Percentiles rank a stretch among this genome's conserved stretches.
These are phyloP conservation scores for Trichopus zeylanicus DNA, from an alignment of 116 monocot species.

Conservation along the genomic window DNA sequence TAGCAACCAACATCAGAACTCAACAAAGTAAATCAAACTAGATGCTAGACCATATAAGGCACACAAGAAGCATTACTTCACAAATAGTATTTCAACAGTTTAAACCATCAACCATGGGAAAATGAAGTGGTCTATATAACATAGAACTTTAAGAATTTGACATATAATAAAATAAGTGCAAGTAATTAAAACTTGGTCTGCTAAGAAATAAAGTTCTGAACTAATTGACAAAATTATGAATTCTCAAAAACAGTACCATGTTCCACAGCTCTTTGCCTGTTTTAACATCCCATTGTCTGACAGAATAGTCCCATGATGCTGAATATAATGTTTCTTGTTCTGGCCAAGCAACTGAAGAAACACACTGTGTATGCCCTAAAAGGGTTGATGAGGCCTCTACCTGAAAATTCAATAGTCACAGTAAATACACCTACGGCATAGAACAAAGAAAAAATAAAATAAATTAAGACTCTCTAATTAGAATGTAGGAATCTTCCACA, in stretches of 20 bases:
- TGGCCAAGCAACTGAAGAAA: slow-evolving; percentile 75
- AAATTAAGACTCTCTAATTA: background rate
- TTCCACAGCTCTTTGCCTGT: slow-evolving; percentile 56
- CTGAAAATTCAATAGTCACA: slow-evolving; percentile 22
- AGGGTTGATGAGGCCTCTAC: slow-evolving; percentile 49
- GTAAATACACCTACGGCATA: background rate
- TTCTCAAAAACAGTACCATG: slow-evolving; percentile 34
- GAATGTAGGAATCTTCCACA: background rate
- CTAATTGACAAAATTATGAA: background rate
- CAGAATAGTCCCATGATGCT: slow-evolving; percentile 92
- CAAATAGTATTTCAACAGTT: background rate
- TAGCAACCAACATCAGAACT: background rate
- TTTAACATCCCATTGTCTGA: slow-evolving; percentile 84
- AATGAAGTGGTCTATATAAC: background rate
- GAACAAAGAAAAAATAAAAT: background rate
- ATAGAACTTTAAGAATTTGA: background rate
- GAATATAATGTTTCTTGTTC: slow-evolving; percentile 68
- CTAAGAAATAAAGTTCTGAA: background rate
- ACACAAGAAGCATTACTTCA: background rate
- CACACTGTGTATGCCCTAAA: slow-evolving; percentile 81
- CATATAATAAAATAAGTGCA: background rate
- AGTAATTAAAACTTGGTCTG: too few species aligned
- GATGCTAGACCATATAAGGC: background rate
- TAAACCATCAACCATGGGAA: background rate
- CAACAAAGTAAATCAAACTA: background rate